Conservation (phyloP, 139 green algal species). For the Diplosphaera chodatii region DNA sequence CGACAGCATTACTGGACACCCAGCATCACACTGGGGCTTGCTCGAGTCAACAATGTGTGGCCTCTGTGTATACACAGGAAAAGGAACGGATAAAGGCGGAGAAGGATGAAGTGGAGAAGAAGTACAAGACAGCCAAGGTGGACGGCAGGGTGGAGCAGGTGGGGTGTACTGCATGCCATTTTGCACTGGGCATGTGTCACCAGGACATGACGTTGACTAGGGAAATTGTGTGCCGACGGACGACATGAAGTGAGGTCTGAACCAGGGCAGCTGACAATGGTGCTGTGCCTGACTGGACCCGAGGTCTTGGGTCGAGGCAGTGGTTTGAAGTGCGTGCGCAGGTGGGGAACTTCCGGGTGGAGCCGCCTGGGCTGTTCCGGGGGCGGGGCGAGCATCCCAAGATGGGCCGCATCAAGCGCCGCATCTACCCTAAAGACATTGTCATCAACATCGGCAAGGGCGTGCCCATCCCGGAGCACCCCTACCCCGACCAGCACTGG, state of each 20-base stretch:
- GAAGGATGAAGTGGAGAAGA: conserved; percentile 74
- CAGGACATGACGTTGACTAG: too few species aligned
- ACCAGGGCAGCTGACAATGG: not conserved
- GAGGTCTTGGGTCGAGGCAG: too few species aligned
- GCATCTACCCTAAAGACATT: conserved; percentile 94
- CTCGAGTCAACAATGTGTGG: not conserved
- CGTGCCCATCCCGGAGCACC: conserved; percentile 75
- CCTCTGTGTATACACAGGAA: conserved; percentile 77
- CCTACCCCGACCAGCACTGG: conserved; percentile 58
- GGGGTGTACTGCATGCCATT: not conserved
- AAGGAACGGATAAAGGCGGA: conserved; percentile 83
- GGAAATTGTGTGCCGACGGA: too few species aligned
- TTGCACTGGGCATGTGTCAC: too few species aligned
- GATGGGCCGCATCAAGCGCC: conserved; percentile 95
- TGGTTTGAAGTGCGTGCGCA: too few species aligned
- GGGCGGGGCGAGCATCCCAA: conserved; percentile 96
- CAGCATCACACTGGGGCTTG: too few species aligned
- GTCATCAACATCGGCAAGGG: conserved; percentile 95
- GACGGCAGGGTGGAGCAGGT: conserved; percentile 85
- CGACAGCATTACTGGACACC: too few species aligned
- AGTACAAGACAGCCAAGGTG: conserved; percentile 87
- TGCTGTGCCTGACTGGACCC: not conserved
- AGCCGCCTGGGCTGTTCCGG: conserved; percentile 95
- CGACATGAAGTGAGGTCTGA: too few species aligned
- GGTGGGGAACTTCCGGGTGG: conserved; percentile 98